phyloP scores from a whole-genome alignment of 2,329 filamentous ascomycete species.

The Penicillium sp. region DNA sequence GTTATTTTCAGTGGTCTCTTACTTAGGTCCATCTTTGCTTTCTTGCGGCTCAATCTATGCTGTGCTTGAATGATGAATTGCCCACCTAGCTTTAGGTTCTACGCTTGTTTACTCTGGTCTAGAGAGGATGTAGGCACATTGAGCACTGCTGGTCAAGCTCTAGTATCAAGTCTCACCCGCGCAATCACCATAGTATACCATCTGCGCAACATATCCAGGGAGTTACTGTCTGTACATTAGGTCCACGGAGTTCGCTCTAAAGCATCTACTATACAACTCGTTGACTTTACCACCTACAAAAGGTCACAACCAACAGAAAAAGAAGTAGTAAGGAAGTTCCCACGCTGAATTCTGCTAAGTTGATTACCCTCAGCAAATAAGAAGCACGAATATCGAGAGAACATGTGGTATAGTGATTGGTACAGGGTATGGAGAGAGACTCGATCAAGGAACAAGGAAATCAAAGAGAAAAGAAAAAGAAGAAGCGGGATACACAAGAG shows the following conservation, averaged over 20 bases:
- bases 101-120: not conserved
- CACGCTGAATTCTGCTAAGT: constrained; percentile 13
- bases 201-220: not conserved
- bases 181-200: not conserved
- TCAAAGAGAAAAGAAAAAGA: constrained; percentile 1
- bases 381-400: constrained; percentile 14
- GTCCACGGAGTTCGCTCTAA: not conserved
- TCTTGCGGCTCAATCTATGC: not conserved
- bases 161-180: not conserved
- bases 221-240: no score
- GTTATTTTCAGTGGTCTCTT: not conserved
- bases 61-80: constrained; percentile 5
- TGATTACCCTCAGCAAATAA: constrained; percentile 6
- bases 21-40: not conserved
- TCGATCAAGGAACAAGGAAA: not conserved
- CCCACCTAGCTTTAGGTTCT: no score
- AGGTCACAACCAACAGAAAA: not conserved
- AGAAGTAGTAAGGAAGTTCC: not conserved
- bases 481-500: not conserved
- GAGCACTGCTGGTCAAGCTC: no score
- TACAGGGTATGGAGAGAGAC: constrained; percentile 27
- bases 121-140: not conserved
- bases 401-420: constrained; percentile 29
- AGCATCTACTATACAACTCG: not conserved
- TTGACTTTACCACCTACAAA: not conserved